Conservation (phyloP, 2,329 filamentous ascomycete genomes). For the Cryphonectria radicalis region DNA sequence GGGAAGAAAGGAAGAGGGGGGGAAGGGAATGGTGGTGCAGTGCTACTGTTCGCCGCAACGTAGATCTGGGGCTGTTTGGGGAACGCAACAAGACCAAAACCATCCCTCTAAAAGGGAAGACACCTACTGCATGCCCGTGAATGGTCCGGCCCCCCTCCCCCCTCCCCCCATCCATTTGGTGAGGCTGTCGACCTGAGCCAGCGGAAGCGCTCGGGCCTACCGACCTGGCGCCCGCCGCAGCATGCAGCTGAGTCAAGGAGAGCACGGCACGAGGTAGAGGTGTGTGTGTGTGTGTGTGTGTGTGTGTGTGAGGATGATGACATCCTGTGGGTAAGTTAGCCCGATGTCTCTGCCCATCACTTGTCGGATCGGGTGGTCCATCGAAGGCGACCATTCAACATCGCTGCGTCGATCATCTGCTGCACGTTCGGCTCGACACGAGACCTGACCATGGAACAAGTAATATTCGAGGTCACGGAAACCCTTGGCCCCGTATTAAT, state of each 20-base stretch:
- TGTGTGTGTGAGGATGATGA: not conserved
- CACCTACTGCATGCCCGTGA: not conserved
- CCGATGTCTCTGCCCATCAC: not conserved
- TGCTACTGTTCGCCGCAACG: not conserved
- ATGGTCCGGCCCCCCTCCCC: not conserved
- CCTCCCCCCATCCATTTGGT: conserved; percentile 6
- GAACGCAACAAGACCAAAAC: not conserved
- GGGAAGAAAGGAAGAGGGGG: no score
- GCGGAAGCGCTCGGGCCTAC: conserved; percentile 19
- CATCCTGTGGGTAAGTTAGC: not conserved
- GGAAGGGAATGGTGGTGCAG: not conserved
- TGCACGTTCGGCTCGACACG: conserved; percentile 3
- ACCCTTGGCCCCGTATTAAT: not conserved
- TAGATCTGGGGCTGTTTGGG: not conserved
- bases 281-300: not conserved
- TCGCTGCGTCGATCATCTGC: conserved; percentile 9
- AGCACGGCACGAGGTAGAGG: not conserved
- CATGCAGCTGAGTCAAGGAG: conserved; percentile 4
- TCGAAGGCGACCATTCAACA: not conserved
- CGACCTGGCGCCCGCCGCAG: conserved; percentile 9
- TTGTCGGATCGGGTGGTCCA: not conserved
- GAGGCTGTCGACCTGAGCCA: conserved; percentile 26
- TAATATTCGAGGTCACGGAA: not conserved
- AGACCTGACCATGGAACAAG: not conserved
- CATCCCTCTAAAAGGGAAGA: not conserved